Base-by-base conservation (phyloP, 805 yeast species). In the Clavispora asparagi region DNA sequence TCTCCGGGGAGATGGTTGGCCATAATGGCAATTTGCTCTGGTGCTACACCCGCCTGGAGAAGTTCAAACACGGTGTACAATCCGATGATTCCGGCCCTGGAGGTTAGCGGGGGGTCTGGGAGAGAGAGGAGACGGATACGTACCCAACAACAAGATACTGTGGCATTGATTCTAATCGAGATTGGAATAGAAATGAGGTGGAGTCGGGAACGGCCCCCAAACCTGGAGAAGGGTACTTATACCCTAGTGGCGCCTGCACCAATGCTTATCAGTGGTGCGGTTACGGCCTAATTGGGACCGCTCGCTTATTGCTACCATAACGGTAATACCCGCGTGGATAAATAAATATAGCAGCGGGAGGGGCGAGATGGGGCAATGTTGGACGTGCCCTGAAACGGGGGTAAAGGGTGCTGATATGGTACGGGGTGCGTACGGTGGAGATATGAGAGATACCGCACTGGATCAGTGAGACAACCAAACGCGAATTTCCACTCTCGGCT, bases 1-100 rank as follows among this genome's bases (percentile, higher is more conserved):
- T 44, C 46, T 6, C 46, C 46, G 7, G 46, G 46, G 12, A 44
- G 36, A 31, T 36, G 37, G 12, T 39, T 19, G 5, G 42, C 46
- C 4, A 44, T 17, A n/a, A 44, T 33, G 17, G 30, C 3, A 29
- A 44, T 44, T 3, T n/a, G 7, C 10, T 16, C 6, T 1, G 46
- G 46, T 3, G 11, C 37, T 2, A 33, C 19, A 7, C 46, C 46
- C 3, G 28, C 13, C n/a, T 44, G 26, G 10, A 44, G 8, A 10
- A 44, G 46, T 30, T 33, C 40, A 14, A 31, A 43, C n/a, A 29
- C 46, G n/a, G 46, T 44, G 40, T 39, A 44, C 4, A 44, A 28
- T 11, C 46, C 46, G 19, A 44, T 33, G 12, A 40, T 32, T 14
- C 46, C 46, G 10, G 46, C 46, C n/a, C 46, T 42, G 40, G 36